Evolutionary conservation across 1,139 yeast species (phyloP), one percentile per base, ranked within the genome.

Genomic region (Debaryomyces nepalensis): DNA sequence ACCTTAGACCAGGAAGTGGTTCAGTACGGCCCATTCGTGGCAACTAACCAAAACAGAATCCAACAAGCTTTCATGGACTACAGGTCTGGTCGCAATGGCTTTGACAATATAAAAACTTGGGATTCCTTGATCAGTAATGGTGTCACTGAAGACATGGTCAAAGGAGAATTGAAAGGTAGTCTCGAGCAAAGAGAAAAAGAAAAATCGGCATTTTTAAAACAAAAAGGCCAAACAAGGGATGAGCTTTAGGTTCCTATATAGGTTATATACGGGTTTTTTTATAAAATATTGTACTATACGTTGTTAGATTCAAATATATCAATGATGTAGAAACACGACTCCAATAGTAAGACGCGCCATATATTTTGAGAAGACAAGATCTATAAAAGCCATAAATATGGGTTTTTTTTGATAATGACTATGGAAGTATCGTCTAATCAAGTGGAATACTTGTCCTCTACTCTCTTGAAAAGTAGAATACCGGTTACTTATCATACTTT

Each of bases 1-100:
- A 77, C 79, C 31, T 70, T 89, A 46, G 79, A 87, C 54, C 97
- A 90, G 66, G 79, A 81, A 12, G 76, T 86, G 41, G 87, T 87
- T 29, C 96, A 90, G 61, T 87, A 89, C 58, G 97, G 97, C 9
- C 97, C 97, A 14, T 89, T 88, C 61, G 95, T 86, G 11, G 93
- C 87, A 47, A 79, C 84, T 7, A 68, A 84, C 14, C 70, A 72
- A 45, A 82, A 77, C 39, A 78, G 79, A 52, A 83, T 88, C 47
- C 75, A 77, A 51, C 68, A 84, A 55, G 95, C 89, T 0, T 82
- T 86, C 56, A 57, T 68, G 60, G 93, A 86, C 59, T 89, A 84
- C 61, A 88, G 84, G 59, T 61, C 66, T 43, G 85, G 80, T 33
- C 59, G 68, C 33, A 86, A 87, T 59, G 95, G 95, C 1, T 89